Evolutionary conservation across 768 basidiomycete genomes (phyloP).

Genomic region (Hygrophorus pudorinus): DNA sequence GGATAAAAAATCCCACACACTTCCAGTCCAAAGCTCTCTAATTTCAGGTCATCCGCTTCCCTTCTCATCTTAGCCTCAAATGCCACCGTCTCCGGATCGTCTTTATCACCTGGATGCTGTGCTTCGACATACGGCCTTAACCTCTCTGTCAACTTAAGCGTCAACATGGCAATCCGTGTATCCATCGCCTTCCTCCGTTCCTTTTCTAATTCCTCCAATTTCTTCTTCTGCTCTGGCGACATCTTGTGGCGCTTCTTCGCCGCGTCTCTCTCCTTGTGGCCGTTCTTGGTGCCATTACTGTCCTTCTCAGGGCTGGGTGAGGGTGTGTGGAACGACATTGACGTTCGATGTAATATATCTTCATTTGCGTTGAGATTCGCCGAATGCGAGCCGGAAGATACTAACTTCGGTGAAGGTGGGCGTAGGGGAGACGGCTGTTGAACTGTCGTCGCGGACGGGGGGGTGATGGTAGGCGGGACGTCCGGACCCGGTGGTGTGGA

Average conservation of each 20-base stretch:
- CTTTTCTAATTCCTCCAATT: slow-evolving; percentile 72
- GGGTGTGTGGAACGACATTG: slow-evolving; percentile 8
- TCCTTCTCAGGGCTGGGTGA: slow-evolving; percentile 15
- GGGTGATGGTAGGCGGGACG: too few relatives aligned
- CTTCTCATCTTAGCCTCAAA: slow-evolving; percentile 70
- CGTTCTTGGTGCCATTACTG: slow-evolving; percentile 14
- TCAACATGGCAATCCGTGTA: slow-evolving; percentile 63
- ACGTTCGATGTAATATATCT: neutral
- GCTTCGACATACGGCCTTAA: slow-evolving; percentile 89
- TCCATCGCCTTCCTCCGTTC: slow-evolving; percentile 75
- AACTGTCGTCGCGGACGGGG: too few relatives aligned
- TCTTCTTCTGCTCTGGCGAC: slow-evolving; percentile 76
- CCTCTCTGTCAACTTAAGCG: slow-evolving; percentile 73
- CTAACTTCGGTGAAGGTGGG: too few relatives aligned
- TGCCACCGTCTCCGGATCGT: slow-evolving; percentile 71
- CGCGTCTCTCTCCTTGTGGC: slow-evolving; percentile 28
- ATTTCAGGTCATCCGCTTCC: slow-evolving; percentile 91
- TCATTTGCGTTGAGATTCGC: too few relatives aligned
- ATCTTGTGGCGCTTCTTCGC: slow-evolving; percentile 41
- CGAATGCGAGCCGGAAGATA: too few relatives aligned
- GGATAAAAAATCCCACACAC: slow-evolving; percentile 26
- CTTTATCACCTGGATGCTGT: slow-evolving; percentile 66
- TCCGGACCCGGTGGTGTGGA: slow-evolving; percentile 2
- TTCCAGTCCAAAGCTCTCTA: slow-evolving; percentile 97
- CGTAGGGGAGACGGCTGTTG: too few relatives aligned